Conservation (phyloP, 2,329 filamentous ascomycete species). For the Pezicula rhizophila region DNA sequence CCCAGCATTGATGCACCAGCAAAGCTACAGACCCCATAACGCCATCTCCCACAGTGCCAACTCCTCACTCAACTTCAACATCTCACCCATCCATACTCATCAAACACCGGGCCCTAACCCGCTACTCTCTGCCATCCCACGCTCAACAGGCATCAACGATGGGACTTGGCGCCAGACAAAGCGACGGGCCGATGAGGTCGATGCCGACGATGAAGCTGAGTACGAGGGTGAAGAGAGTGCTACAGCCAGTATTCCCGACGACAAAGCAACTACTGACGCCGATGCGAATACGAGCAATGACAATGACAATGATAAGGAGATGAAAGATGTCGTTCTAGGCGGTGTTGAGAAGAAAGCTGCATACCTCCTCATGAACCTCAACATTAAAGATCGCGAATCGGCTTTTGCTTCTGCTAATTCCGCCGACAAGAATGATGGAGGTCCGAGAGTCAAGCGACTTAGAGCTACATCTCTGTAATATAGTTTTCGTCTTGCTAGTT, state of each 20-base stretch:
- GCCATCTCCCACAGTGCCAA: conserved; percentile 14
- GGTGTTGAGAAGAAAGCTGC: conserved; percentile 40
- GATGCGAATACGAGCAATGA: conserved; percentile 7
- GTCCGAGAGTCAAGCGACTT: conserved; percentile 33
- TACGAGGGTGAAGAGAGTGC: conserved; percentile 21
- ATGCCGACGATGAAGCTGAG: conserved; percentile 17
- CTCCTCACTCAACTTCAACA: conserved; percentile 18
- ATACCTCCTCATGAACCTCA: conserved; percentile 41
- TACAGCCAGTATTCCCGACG: conserved; percentile 13
- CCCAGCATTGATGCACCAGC: conserved; percentile 6
- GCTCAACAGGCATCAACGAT: conserved; percentile 21
- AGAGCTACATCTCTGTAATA: conserved; percentile 32
- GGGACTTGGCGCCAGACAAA: conserved; percentile 9
- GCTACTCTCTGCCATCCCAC: conserved; percentile 39
- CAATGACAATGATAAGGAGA: conserved; percentile 6
- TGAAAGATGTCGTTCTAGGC: conserved; percentile 10
- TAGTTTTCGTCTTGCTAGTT: too few relatives aligned
- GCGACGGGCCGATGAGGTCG: conserved; percentile 15
- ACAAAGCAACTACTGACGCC: conserved; percentile 10
- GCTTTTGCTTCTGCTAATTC: background rate
- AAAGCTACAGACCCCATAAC: conserved; percentile 27
- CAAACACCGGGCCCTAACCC: conserved; percentile 28
- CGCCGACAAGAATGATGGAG: conserved; percentile 1
- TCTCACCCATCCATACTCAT: conserved; percentile 2
- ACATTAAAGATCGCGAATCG: conserved; percentile 30